Conservation (phyloP, 805 yeast species). For the Hanseniaspora lindneri region DNA sequence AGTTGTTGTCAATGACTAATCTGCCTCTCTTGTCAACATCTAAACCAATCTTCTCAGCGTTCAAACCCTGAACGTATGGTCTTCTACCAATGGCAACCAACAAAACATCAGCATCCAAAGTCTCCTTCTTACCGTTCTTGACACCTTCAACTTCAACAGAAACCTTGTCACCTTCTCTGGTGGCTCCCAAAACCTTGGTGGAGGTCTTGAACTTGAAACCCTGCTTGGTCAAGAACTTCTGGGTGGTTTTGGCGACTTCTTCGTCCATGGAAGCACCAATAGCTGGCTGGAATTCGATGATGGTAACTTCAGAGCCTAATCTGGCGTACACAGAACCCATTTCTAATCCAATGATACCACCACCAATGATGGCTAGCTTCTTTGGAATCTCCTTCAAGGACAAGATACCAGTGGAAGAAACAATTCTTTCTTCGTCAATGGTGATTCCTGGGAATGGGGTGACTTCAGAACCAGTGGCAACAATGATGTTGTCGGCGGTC, state of each 20-base stretch:
- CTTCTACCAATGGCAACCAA: conserved; percentile 98
- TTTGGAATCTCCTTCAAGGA: conserved; percentile 83
- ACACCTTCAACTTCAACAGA: conserved; percentile 78
- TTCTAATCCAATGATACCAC: conserved; percentile 98
- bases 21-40: conserved; percentile 89
- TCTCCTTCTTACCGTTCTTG: conserved; percentile 70
- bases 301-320: conserved; percentile 89
- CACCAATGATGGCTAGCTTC: conserved; percentile 86
- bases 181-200: conserved; percentile 81
- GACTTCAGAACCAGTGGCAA: conserved; percentile 98
- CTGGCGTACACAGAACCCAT: conserved; percentile 98
- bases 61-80: conserved; percentile 84
- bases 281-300: conserved; percentile 77
- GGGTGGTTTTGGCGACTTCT: conserved; percentile 83
- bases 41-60: conserved; percentile 77
- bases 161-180: conserved; percentile 78
- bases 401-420: conserved; percentile 87
- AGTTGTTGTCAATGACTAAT: conserved; percentile 86
- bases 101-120: conserved; percentile 79
- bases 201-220: conserved; percentile 87
- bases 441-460: conserved; percentile 97
- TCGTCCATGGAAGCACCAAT: conserved; percentile 98
- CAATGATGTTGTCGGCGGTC: conserved; percentile 75
- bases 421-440: conserved; percentile 94
- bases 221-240: conserved; percentile 84